These are phyloP conservation scores for Ogataea methylovora DNA, from an alignment of 805 yeast genomes.

Conservation along the genomic window DNA sequence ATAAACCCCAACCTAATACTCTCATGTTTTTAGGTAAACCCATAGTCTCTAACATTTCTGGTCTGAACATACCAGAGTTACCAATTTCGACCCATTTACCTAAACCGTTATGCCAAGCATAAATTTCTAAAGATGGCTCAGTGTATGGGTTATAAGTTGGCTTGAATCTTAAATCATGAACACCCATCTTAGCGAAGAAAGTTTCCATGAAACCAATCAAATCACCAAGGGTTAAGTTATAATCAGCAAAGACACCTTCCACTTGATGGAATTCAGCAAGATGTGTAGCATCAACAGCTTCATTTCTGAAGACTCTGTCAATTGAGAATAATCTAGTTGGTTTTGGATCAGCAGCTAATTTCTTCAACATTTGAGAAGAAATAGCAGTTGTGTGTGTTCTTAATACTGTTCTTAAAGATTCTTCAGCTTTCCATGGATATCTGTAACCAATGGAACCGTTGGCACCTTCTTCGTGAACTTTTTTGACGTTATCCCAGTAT, in stretches of 20 bases:
- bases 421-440: constrained; percentile 93
- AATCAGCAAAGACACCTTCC: constrained; percentile 98
- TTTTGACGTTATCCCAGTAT: constrained; percentile 71
- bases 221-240: constrained; percentile 89
- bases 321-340: constrained; percentile 92
- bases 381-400: constrained; percentile 98
- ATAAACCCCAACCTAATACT: constrained; percentile 95
- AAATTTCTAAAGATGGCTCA: constrained; percentile 97
- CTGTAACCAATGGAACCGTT: constrained; percentile 96
- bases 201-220: constrained; percentile 97
- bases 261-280: constrained; percentile 99
- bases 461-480: constrained; percentile 84
- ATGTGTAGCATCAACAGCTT: constrained; percentile 99
- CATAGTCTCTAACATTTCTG: constrained; percentile 98
- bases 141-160: constrained; percentile 99
- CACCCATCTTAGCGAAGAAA: constrained; percentile 97
- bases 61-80: constrained; percentile 99
- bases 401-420: constrained; percentile 83
- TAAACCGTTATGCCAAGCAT: constrained; percentile 91
- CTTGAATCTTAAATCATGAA: constrained; percentile 88
- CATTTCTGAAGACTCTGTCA: constrained; percentile 98
- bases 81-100: constrained; percentile 99
- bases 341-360: constrained; percentile 80
- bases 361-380: constrained; percentile 79
- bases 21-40: constrained; percentile 92